Base-by-base conservation (phyloP, 1,139 yeast species). In the Candida tetrigidarum region DNA sequence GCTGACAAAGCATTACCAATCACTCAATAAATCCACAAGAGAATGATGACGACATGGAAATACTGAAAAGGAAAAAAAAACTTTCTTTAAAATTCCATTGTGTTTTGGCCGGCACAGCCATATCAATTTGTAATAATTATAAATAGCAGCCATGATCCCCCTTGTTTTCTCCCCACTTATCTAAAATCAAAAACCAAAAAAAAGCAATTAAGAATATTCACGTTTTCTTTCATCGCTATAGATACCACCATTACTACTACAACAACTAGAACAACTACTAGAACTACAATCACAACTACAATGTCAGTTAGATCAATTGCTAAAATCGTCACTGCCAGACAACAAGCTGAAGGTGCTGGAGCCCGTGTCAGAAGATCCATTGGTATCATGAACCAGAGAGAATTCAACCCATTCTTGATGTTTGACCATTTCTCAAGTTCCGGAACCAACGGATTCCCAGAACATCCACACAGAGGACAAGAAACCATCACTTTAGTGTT, bases 391-490 rank as follows among this genome's bases (percentile, higher is more conserved):
- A 67, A 75, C 34, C 78, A 82, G 69, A 74, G 91, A 57, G 84
- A 84, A 62, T 88, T 88, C 66, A 77, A 89, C 22, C 97, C 97
- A 4, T 91, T 91, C 61, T 71, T 91, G 49, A 76, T 90, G 85
- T 74, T 89, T 42, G 97, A 91, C 60, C 96, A 90, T 60, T 89
- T 90, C 63, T 50, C 61, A n/a, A 60, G 64, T 42, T 52, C 59
- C 9, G 74, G 71, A 8, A 63, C 71, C 42, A 88, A 89, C 11
- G 95, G 95, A 0, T 90, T 90, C 69, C 96, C 96, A 5, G 93
- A 88, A 56, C 97, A 91, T 62, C 97, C 97, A 20, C 97, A 91
- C 63, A 79, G 89, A 49, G 96, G 96, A 25, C 95, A 88, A 66
- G 96, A 89, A 64, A 91, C 97, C 25, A 82, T 91, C 50, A 86